Base-by-base conservation (phyloP, 2,329 filamentous ascomycete species). In the Colletotrichum kahawae region DNA sequence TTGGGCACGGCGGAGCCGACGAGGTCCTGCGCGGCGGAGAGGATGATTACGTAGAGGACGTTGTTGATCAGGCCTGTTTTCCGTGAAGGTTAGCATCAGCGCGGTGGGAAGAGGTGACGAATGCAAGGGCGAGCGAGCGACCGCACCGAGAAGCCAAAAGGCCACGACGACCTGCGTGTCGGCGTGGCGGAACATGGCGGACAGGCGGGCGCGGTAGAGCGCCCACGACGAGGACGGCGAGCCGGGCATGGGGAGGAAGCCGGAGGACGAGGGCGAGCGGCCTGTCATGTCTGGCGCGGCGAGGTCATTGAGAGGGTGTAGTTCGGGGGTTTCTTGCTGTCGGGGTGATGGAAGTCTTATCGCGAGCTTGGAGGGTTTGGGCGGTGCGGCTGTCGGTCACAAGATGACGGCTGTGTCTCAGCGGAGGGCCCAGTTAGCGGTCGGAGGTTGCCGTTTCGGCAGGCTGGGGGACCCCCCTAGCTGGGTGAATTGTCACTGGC, bases 41-140 rank as follows among this genome's bases (percentile, higher is more conserved):
- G 93, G 82, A 98, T 97, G 83, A 98, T 95, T 71, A 98, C 96
- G 85, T 98, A 98, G 85, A 98, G 94, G 79, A 98, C 95, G 86
- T 98, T 98, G 85, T 99, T 98, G 83, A 98, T 97, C 21, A 97
- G 87, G 67, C 95, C 95, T 96, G 80, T 34, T 21, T 8, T 4
- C 10, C 29, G 29, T 29, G 29, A 29, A 29, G 4, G 31, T 56
- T 66, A 76, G 74, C n/a, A 16, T 21, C 38, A 8, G 3, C 31
- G 31, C 13, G 8, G 18, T 2, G 27, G 57, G 18, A 33, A 14
- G 5, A 14, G 5, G 31, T 16, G 29, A 18, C 29, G 43, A 10
- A 14, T 13, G 7, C 18, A 12, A n/a, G 16, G 16, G 2, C 27
- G 4, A 24, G 1, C 6, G 43, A 21, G 18, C 13, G 5, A 34